Base-by-base conservation (phyloP, 2,329 filamentous ascomycete species). In the Blastomyces gilchristii region DNA sequence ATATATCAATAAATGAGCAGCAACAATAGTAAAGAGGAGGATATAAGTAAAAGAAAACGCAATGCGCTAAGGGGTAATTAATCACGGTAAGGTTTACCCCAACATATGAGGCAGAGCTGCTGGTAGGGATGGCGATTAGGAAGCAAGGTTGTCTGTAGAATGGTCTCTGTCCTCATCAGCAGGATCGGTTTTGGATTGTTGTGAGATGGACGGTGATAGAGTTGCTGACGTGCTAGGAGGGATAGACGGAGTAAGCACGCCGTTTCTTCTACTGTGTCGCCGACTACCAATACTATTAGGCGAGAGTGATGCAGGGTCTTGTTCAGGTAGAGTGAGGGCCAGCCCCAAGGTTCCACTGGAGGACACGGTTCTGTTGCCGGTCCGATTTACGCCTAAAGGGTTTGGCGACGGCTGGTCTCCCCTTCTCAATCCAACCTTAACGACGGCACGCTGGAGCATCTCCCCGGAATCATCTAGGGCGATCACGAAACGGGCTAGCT, bases 401-500 rank as follows among this genome's bases (percentile, higher is more conserved):
- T 67, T 69, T 3, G 68, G 67, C 9, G 71, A 69, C 18, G 45
- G 34, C 16, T 59, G 53, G 22, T 62, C 61, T 64, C 61, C 65
- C 56, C 61, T 64, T 37, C 64, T 61, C 41, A 78, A 74, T n/a
- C 77, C 70, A 22, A 73, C 70, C 28, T 65, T 74, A 9, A 72
- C 70, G 61, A 80, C 73, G 9, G 78, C 76, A 58, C 77, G 72
- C 59, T 75, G 72, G 16, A 99, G 80, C 54, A 90, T 93, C 67
- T 87, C 85, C 0, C 94, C 94, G 16, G 86, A 89, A 67, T 90
- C 87, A 71, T 99, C 94, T 70, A 99, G 85, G 5, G 93, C 93
- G 57, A 95, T 91, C 63, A 99, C 78, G 75, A 99, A 99, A n/a
- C 93, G 82, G 12, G 94, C 92, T 37, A 99, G 81, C 74, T 99